These are phyloP conservation scores for Starmerella bombicola DNA, from an alignment of 805 yeast genomes.

Conservation along the genomic window DNA sequence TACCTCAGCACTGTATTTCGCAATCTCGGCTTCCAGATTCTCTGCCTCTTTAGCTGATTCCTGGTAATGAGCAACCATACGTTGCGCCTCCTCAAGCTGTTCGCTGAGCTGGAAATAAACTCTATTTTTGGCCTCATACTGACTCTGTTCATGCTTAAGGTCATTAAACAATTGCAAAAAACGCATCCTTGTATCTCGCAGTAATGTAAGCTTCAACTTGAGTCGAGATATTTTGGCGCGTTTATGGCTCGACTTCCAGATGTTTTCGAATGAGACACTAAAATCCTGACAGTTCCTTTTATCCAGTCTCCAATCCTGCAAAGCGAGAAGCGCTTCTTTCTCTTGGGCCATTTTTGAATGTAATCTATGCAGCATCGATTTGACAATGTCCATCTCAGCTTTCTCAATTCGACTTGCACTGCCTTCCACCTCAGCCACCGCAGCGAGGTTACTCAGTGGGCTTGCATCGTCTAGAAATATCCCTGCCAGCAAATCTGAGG, in stretches of 20 bases:
- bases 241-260: background rate
- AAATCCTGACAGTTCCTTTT: background rate
- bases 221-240: background rate
- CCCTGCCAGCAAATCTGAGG: background rate
- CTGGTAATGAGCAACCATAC: background rate
- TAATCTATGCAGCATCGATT: background rate
- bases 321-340: background rate
- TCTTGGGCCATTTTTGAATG: background rate
- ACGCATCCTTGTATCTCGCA: background rate
- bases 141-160: constrained; percentile 1
- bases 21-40: background rate
- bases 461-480: background rate
- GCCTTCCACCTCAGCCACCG: background rate
- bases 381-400: background rate
- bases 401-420: background rate
- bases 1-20: background rate
- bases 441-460: background rate
- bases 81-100: background rate
- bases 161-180: constrained; percentile 1
- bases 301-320: background rate
- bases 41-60: background rate
- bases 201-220: background rate
- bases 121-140: background rate
- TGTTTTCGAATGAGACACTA: background rate
- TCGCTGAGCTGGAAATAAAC: background rate